These are phyloP conservation scores for Acanthamoeba pearcei DNA, from an alignment of 208 protist species.

Conservation along the genomic window DNA sequence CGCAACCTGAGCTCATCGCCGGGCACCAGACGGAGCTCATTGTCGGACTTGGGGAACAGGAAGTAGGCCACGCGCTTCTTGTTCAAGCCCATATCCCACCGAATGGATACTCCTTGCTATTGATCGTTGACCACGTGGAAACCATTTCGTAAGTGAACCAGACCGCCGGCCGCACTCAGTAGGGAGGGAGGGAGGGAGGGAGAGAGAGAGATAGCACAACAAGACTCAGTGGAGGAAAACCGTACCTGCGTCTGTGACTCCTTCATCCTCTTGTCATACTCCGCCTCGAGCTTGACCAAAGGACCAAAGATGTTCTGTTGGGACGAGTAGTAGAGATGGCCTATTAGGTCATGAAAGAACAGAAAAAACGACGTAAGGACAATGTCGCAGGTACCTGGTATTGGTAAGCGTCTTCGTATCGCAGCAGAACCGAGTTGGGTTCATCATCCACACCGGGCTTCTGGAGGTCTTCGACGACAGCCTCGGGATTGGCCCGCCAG, in stretches of 20 bases:
- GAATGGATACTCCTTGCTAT: constrained; percentile 85
- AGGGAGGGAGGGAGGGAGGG: not conserved
- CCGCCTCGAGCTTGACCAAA: constrained; percentile 94
- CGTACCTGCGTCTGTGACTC: constrained; percentile 90
- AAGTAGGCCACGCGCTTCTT: constrained; percentile 91
- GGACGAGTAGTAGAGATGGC: not conserved
- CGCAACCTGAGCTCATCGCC: constrained; percentile 94
- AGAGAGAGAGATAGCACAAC: too few relatives aligned
- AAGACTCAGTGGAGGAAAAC: not conserved
- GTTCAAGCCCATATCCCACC: constrained; percentile 92
- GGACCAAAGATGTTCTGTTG: constrained; percentile 91
- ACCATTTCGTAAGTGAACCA: not conserved
- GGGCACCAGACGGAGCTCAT: constrained; percentile 89
- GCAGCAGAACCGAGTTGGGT: constrained; percentile 82
- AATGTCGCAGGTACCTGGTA: constrained; percentile 85
- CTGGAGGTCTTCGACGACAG: constrained; percentile 90
- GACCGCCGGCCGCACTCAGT: not conserved
- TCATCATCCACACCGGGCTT: constrained; percentile 87
- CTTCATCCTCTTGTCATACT: constrained; percentile 94
- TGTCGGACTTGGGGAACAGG: constrained; percentile 87
- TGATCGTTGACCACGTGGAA: too few relatives aligned
- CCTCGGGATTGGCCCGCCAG: constrained; percentile 91
- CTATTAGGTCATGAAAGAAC: not conserved
- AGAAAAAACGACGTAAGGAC: not conserved
- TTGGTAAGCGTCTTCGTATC: constrained; percentile 94